Evolutionary conservation across 257 asterid species (phyloP).

Genomic region (Primulina tabacum): DNA sequence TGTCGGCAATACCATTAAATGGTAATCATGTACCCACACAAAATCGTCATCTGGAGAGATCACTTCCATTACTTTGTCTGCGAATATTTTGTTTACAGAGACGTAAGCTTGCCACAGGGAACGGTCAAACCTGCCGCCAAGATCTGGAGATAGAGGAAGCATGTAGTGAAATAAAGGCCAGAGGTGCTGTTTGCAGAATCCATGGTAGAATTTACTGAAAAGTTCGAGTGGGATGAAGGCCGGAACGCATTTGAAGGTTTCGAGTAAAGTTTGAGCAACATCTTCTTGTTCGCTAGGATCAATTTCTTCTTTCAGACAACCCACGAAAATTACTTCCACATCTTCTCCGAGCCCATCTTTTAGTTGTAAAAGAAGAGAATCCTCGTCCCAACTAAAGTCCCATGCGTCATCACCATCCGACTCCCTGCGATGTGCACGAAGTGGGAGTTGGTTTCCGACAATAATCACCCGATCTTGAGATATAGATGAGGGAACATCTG

Average conservation of each 20-base stretch:
- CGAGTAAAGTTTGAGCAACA: conserved; percentile 74
- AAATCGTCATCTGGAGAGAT: conserved; percentile 81
- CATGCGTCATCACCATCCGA: conserved; percentile 47
- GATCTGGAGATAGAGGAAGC: conserved; percentile 92
- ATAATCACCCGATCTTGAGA: conserved; percentile 72
- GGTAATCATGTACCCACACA: conserved; percentile 91
- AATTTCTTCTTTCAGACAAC: conserved; percentile 69
- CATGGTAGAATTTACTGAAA: conserved; percentile 74
- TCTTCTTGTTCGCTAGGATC: conserved; percentile 66
- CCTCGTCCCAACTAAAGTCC: conserved; percentile 87
- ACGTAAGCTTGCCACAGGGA: conserved; percentile 83
- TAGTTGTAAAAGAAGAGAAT: conserved; percentile 75
- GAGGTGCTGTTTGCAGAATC: conserved; percentile 79
- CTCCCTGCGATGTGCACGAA: conserved; percentile 48
- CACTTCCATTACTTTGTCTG: conserved; percentile 91
- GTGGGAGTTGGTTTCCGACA: conserved; percentile 81
- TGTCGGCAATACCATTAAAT: conserved; percentile 82
- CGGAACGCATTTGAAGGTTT: conserved; percentile 77
- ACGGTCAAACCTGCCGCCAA: conserved; percentile 86
- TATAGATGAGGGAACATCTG: conserved; percentile 75
- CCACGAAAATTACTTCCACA: conserved; percentile 71
- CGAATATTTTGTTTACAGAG: conserved; percentile 80
- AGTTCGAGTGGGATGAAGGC: conserved; percentile 79
- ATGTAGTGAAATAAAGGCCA: conserved; percentile 94
- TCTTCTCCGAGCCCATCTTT: conserved; percentile 87